Percentiles rank a stretch among this genome's conserved stretches.
Evolutionary conservation across 768 basidiomycete species (phyloP).

Genomic region (Trametes villosa): DNA sequence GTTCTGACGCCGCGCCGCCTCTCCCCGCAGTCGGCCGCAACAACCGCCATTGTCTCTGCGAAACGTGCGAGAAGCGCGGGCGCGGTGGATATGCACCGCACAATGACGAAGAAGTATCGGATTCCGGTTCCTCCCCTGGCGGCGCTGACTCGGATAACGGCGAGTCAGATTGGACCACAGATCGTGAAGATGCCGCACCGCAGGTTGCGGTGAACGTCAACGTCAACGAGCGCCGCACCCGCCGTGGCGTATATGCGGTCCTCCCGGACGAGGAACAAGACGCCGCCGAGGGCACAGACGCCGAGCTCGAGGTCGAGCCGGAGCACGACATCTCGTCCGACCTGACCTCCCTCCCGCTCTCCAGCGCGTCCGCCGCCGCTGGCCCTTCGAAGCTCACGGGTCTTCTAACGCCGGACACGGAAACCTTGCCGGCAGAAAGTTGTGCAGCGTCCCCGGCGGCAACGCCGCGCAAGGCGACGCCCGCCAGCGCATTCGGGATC

Average conservation of each 20-base stretch:
- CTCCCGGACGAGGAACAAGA: constrained; percentile 58
- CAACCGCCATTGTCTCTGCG: constrained; percentile 80
- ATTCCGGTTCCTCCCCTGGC: constrained; percentile 42
- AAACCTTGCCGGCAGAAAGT: constrained; percentile 20
- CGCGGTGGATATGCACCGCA: constrained; percentile 73
- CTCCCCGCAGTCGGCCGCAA: constrained; percentile 58
- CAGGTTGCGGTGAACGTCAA: constrained; percentile 62
- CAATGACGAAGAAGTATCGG: constrained; percentile 51
- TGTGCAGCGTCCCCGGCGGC: constrained; percentile 10
- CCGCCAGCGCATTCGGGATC: constrained; percentile 49
- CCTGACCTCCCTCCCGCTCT: constrained; percentile 53
- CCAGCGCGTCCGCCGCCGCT: constrained; percentile 20
- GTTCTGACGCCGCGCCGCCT: constrained; percentile 27
- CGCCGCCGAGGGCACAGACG: constrained; percentile 52
- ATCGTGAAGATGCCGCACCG: constrained; percentile 32
- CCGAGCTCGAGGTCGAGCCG: constrained; percentile 52
- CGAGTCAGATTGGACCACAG: constrained; percentile 29
- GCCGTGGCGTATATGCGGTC: constrained; percentile 81
- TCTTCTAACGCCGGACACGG: constrained; percentile 35
- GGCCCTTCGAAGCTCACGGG: constrained; percentile 27
- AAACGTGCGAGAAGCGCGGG: constrained; percentile 80
- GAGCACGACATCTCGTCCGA: constrained; percentile 52
- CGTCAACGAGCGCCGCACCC: constrained; percentile 78
- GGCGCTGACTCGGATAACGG: constrained; percentile 44
- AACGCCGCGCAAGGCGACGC: constrained; percentile 20